Conservation (phyloP, 1,284 basidiomycete genomes). For the Cystobasidium slooffiae region DNA sequence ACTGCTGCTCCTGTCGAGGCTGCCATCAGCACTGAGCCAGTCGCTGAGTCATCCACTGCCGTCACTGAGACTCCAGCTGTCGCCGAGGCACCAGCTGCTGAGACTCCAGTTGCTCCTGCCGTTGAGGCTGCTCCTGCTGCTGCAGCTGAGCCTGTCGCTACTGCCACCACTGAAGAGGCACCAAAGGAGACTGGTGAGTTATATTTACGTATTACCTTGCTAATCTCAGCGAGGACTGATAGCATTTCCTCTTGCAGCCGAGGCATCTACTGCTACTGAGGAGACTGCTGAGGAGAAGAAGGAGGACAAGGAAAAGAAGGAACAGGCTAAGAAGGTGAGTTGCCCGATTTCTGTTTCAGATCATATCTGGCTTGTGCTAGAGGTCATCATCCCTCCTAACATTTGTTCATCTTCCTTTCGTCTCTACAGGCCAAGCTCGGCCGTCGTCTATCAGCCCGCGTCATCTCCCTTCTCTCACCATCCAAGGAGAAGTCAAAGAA, state of each 20-base stretch:
- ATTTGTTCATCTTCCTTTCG: background rate
- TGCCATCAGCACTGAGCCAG: conserved; percentile 8
- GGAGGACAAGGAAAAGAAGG: conserved; percentile 46
- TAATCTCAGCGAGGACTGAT: background rate
- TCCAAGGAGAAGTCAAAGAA: conserved; percentile 48
- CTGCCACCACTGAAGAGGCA: conserved; percentile 14
- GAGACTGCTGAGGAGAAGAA: conserved; percentile 42
- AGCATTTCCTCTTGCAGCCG: background rate
- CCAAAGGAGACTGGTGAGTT: conserved; percentile 31
- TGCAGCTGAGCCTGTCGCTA: conserved; percentile 28
- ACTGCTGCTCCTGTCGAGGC: conserved; percentile 11
- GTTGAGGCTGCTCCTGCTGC: conserved; percentile 24
- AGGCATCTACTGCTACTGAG: conserved; percentile 17
- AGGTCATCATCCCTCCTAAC: background rate
- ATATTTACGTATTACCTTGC: background rate
- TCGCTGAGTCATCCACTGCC: conserved; percentile 22
- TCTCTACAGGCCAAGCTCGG: conserved; percentile 45
- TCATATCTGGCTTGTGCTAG: too few relatives aligned
- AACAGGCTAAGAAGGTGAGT: conserved; percentile 40
- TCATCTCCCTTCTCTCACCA: conserved; percentile 45
- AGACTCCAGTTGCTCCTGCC: conserved; percentile 15
- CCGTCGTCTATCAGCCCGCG: conserved; percentile 48
- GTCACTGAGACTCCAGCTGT: conserved; percentile 13
- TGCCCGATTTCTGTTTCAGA: too few relatives aligned
- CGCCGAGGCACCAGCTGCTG: background rate